phyloP scores from a whole-genome alignment of 805 yeast genomes.

The Ogataea naganishii region DNA sequence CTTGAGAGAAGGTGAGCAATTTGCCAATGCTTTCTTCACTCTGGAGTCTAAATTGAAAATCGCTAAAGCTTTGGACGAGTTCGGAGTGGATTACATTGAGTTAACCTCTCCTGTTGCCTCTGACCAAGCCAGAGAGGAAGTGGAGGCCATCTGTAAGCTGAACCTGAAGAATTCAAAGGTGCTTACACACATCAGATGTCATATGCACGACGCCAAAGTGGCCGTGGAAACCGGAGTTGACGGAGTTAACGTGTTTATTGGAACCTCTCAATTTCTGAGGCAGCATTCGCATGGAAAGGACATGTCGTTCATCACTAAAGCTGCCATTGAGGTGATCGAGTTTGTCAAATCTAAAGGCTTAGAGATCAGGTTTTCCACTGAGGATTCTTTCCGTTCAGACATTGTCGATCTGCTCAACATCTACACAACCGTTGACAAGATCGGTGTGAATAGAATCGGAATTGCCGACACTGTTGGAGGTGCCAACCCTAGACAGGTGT shows the following conservation, averaged over 20 bases:
- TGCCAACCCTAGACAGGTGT: slow-evolving; percentile 57
- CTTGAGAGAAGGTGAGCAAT: slow-evolving; percentile 56
- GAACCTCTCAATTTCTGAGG: slow-evolving; percentile 50
- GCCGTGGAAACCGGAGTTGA: slow-evolving; percentile 59
- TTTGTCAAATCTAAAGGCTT: slow-evolving; percentile 53
- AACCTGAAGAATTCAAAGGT: slow-evolving; percentile 47
- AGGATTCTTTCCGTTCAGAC: slow-evolving; percentile 54
- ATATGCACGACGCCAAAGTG: slow-evolving; percentile 51
- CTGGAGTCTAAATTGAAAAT: slow-evolving; percentile 48
- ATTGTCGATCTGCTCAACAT: slow-evolving; percentile 51
- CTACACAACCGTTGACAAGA: slow-evolving; percentile 52
- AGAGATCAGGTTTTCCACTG: slow-evolving; percentile 50
- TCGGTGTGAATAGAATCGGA: slow-evolving; percentile 56
- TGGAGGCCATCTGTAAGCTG: slow-evolving; percentile 51
- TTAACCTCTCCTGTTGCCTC: slow-evolving; percentile 53
- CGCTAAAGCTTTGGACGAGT: slow-evolving; percentile 52
- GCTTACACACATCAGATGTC: slow-evolving; percentile 52
- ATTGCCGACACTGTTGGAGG: slow-evolving; percentile 60
- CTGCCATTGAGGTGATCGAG: slow-evolving; percentile 51
- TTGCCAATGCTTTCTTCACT: slow-evolving; percentile 53
- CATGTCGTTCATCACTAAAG: slow-evolving; percentile 48
- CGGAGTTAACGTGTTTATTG: slow-evolving; percentile 54
- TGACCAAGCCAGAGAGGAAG: slow-evolving; percentile 48
- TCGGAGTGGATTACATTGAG: slow-evolving; percentile 54
- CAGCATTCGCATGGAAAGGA: slow-evolving; percentile 53